Evolutionary conservation across 495 filamentous ascomycete species (phyloP), one percentile per base, ranked within the genome.

Genomic region (Penicillium lagena): DNA sequence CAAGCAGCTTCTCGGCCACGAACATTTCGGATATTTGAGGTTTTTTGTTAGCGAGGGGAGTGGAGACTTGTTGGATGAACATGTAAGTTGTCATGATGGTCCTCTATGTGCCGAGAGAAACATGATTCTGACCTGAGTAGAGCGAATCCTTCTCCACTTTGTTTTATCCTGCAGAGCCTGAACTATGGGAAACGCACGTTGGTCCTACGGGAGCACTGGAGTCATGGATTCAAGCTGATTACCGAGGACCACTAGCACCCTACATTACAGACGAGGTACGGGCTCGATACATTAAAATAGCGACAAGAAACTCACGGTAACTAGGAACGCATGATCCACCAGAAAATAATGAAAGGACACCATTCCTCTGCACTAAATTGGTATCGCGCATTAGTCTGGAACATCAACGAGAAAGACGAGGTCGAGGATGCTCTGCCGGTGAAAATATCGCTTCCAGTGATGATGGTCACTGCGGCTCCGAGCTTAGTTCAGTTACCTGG

Each of bases 321-420:
- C 2, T 30, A 49, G 29, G 56, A 67, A 49, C 32, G 43, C 3
- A 7, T n/a, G 14, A 52, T 36, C 34, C 55, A 64, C 35, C 47
- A 55, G 15, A 38, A 58, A 12, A 60, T 67, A 14, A 51, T 67
- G 49, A 39, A 43, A 14, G 54, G 57, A 8, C 35, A 53, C 27
- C 57, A 58, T 39, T 29, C 36, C 10, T 40, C 48, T 7, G 52
- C 59, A 10, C 37, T 60, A 1, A 63, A 64, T 22, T 67, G 59
- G 63, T 67, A 64, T 29, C 54, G 50, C 27, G 52, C 57, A 9
- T 43, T 60, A 14, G 58, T 61, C 7, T 8, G 33, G 15, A 63
- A 64, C 33, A 30, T 63, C 11, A 65, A 65, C 37, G 37, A 42
- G 7, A 22, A 50, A 29, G 64, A 67, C 11, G 62, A 63, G 29